These are phyloP conservation scores for Diaporthe sp. DNA, from an alignment of 2,329 filamentous ascomycete species.

Conservation along the genomic window DNA sequence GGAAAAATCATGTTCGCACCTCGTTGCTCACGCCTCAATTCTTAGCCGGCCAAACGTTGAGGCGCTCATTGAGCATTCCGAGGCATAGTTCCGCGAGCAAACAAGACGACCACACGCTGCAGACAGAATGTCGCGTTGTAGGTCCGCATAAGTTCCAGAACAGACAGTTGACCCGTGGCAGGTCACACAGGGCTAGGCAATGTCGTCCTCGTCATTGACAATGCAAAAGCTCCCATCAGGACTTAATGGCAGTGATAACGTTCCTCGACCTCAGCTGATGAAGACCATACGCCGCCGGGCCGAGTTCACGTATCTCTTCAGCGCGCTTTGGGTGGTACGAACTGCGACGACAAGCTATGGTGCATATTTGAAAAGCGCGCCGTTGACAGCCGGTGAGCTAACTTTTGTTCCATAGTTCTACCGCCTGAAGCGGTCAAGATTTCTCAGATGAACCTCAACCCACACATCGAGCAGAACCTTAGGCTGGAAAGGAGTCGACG, in stretches of 20 bases:
- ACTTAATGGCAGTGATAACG: not conserved
- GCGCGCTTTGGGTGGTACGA: constrained; percentile 13
- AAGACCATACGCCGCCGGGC: not conserved
- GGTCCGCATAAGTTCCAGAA: too few relatives aligned
- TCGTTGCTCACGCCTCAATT: not conserved
- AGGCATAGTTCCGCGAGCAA: not conserved
- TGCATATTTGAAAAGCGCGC: not conserved
- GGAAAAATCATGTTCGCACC: too few relatives aligned
- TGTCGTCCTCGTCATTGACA: not conserved
- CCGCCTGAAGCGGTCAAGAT: constrained; percentile 2
- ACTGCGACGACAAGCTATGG: not conserved
- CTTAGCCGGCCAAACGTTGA: too few relatives aligned
- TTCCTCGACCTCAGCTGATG: not conserved
- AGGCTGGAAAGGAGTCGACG: not conserved
- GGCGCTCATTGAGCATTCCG: not conserved
- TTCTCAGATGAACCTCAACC: not conserved
- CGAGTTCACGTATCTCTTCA: not conserved
- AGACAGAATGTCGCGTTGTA: not conserved
- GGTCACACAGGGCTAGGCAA: not conserved
- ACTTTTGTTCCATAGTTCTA: not conserved
- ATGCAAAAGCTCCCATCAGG: not conserved
- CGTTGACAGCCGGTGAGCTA: not conserved
- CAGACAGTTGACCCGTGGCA: not conserved
- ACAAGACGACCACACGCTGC: too few relatives aligned
- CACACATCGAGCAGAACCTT: not conserved